These are phyloP conservation scores for Syzygium syzygioides DNA, from an alignment of 441 rosid genomes.

Conservation along the genomic window DNA sequence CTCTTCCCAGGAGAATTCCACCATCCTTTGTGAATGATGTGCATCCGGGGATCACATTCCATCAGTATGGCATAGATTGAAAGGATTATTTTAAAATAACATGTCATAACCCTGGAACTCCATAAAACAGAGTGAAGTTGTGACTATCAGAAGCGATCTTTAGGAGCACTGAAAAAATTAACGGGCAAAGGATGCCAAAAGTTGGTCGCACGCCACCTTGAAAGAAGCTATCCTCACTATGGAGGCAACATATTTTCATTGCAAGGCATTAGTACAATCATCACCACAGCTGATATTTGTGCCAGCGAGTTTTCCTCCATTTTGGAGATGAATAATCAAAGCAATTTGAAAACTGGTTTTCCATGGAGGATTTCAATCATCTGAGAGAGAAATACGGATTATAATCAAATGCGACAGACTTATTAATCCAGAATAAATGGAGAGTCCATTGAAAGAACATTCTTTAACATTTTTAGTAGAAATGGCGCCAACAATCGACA, in stretches of 20 bases:
- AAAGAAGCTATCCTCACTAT: not conserved
- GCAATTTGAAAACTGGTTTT: not conserved
- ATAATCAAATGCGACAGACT: not conserved
- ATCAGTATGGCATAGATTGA: not conserved
- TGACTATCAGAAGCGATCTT: not conserved
- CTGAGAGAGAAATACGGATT: not conserved
- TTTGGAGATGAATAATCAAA: not conserved
- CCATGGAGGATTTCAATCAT: not conserved
- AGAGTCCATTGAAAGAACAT: not conserved
- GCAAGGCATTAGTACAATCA: not conserved
- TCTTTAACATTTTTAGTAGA: not conserved
- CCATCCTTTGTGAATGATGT: not conserved
- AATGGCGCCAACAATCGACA: not conserved
- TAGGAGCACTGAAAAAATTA: not conserved
- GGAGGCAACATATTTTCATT: not conserved
- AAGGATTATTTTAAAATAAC: not conserved
- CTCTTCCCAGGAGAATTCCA: not conserved
- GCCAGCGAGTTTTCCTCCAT: not conserved
- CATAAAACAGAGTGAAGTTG: not conserved
- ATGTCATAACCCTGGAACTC: not conserved
- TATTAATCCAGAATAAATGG: not conserved
- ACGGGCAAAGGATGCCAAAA: not conserved
- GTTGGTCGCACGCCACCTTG: not conserved
- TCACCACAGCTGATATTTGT: not conserved
- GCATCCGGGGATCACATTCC: not conserved